A percentile compares a stretch with the other conserved stretches of the same genome.
These are phyloP conservation scores for Flagelloscypha sp. DNA, from an alignment of 768 basidiomycete species.

Conservation along the genomic window DNA sequence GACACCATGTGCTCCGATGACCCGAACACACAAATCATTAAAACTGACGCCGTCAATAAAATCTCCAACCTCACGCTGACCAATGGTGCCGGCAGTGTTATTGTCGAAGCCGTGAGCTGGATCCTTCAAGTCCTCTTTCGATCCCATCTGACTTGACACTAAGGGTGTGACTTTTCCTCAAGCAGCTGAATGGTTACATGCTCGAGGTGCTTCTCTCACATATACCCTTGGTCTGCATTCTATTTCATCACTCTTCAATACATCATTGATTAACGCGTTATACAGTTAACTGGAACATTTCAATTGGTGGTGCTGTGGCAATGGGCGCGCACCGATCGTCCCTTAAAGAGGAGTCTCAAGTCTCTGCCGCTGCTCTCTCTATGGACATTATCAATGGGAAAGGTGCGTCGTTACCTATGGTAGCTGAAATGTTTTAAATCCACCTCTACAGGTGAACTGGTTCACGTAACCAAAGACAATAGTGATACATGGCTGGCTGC, in stretches of 20 bases:
- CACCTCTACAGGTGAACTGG: conserved; percentile 20
- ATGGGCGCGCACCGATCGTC: conserved; percentile 34
- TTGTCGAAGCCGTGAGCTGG: conserved; percentile 30
- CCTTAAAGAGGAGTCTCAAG: conserved; percentile 29
- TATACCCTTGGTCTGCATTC: conserved; percentile 17
- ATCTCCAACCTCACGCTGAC: conserved; percentile 23
- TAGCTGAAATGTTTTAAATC: no score
- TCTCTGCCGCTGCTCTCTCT: conserved; percentile 24
- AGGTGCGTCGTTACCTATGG: conserved; percentile 17
- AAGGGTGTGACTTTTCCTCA: conserved; percentile 29
- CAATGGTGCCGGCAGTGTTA: conserved; percentile 21
- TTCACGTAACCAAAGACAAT: conserved; percentile 23
- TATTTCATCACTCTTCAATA: background rate
- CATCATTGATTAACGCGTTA: background rate
- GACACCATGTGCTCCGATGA: conserved; percentile 33
- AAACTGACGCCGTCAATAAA: conserved; percentile 24
- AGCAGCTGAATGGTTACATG: conserved; percentile 28
- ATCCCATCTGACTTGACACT: no score
- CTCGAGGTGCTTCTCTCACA: conserved; percentile 22
- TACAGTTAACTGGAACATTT: conserved; percentile 31
- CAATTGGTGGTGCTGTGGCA: conserved; percentile 30
- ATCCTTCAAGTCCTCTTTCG: no score
- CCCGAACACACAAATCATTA: conserved; percentile 25
- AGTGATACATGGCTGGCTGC: conserved; percentile 30
- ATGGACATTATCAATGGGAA: conserved; percentile 30